Evolutionary conservation across 1,139 yeast genomes (phyloP).

Genomic region (Blastobotrys arbuscula): DNA sequence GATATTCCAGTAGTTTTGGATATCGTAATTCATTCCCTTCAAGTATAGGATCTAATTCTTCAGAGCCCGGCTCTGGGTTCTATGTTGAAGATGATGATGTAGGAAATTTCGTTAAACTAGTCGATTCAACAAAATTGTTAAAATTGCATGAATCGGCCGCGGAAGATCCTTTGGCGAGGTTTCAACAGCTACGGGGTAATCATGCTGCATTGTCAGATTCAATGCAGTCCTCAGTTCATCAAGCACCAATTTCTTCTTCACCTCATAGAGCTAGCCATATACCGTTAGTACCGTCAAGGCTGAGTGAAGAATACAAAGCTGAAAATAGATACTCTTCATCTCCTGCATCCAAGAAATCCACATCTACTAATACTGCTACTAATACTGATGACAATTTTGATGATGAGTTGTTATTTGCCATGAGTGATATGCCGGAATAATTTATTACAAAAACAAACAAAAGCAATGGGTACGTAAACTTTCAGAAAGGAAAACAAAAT

Average conservation of each 20-base stretch:
- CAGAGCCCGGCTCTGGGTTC: conserved; percentile 35
- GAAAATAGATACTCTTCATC: conserved; percentile 5
- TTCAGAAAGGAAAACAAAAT: not conserved
- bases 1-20: conserved; percentile 32
- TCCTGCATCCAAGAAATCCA: conserved; percentile 2
- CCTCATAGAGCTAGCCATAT: conserved; percentile 34
- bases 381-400: conserved; percentile 28
- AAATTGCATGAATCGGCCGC: conserved; percentile 4
- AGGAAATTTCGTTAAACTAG: conserved; percentile 71
- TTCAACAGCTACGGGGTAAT: conserved; percentile 43
- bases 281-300: conserved; percentile 34
- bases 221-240: conserved; percentile 25
- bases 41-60: conserved; percentile 23
- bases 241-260: conserved; percentile 25
- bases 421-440: conserved; percentile 68
- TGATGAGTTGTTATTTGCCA: conserved; percentile 76
- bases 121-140: conserved; percentile 47
- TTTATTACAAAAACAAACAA: not conserved
- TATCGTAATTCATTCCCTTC: conserved; percentile 22
- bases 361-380: not conserved
- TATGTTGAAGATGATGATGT: conserved; percentile 58
- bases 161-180: conserved; percentile 38
- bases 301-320: conserved; percentile 29
- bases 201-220: conserved; percentile 42
- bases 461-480: not conserved